Evolutionary conservation across 1,284 basidiomycete species (phyloP).

Genomic region (Ustilago nuda): DNA sequence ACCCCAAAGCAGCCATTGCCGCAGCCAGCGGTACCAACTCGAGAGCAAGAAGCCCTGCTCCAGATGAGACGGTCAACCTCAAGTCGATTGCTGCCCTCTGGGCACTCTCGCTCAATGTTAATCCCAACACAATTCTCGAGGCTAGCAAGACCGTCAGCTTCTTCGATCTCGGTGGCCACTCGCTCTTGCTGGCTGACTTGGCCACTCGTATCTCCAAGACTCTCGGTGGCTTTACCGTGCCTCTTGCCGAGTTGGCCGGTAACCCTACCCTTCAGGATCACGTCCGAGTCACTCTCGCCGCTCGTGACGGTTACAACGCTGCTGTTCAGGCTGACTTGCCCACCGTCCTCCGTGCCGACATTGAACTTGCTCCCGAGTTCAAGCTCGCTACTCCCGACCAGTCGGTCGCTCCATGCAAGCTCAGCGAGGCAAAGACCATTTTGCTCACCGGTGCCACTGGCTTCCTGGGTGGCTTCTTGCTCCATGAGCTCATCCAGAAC

Average conservation of each 20-base stretch:
- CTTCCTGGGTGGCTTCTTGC: slow-evolving; percentile 67
- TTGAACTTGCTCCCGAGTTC: slow-evolving; percentile 59
- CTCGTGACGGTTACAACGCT: slow-evolving; percentile 65
- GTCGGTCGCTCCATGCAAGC: slow-evolving; percentile 27
- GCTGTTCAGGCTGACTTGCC: slow-evolving; percentile 68
- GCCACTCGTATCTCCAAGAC: slow-evolving; percentile 64
- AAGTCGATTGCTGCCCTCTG: slow-evolving; percentile 61
- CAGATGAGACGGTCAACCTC: slow-evolving; percentile 54
- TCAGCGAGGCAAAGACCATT: slow-evolving; percentile 60
- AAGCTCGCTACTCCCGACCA: slow-evolving; percentile 38
- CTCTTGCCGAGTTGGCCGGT: slow-evolving; percentile 61
- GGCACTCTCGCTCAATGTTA: slow-evolving; percentile 64
- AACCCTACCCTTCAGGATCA: slow-evolving; percentile 63
- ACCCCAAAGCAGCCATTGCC: slow-evolving; percentile 52
- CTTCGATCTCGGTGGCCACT: slow-evolving; percentile 69
- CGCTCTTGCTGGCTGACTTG: slow-evolving; percentile 63
- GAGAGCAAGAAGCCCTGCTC: slow-evolving; percentile 39
- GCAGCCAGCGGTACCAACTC: slow-evolving; percentile 50
- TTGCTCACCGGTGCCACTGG: slow-evolving; percentile 69
- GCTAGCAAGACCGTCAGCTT: slow-evolving; percentile 56
- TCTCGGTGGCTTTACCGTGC: slow-evolving; percentile 63
- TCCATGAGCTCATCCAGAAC: slow-evolving; percentile 62
- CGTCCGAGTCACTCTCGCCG: slow-evolving; percentile 55
- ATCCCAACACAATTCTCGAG: slow-evolving; percentile 50
- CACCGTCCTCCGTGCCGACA: slow-evolving; percentile 62